Evolutionary conservation across 345 rosid genomes (phyloP).

Genomic region (Populus pruinosa): DNA sequence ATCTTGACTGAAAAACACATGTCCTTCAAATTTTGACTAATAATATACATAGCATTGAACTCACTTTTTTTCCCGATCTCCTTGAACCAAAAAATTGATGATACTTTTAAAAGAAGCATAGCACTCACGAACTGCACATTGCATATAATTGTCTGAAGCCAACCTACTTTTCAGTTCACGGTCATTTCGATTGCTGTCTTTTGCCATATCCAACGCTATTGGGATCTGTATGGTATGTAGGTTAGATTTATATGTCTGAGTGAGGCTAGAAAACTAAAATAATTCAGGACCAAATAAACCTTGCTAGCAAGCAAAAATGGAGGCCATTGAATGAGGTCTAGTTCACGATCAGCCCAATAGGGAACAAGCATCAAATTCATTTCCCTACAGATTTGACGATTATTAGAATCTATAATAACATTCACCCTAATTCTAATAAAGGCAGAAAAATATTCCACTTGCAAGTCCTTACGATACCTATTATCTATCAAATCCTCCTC

Average conservation of each 20-base stretch:
- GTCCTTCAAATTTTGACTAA: background rate
- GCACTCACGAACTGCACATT: slow-evolving; percentile 89
- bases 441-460: no score
- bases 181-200: slow-evolving; percentile 89
- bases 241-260: slow-evolving; percentile 13
- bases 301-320: slow-evolving; percentile 97
- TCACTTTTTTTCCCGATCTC: slow-evolving; percentile 60
- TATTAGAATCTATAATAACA: no score
- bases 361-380: slow-evolving; percentile 96
- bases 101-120: slow-evolving; percentile 86
- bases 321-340: slow-evolving; percentile 91
- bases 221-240: slow-evolving; percentile 56
- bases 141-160: slow-evolving; percentile 65
- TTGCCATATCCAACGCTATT: slow-evolving; percentile 98
- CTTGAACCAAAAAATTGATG: slow-evolving; percentile 73
- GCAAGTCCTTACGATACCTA: slow-evolving; percentile 34
- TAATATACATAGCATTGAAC: slow-evolving; percentile 17
- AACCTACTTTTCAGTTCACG: slow-evolving; percentile 82
- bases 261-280: background rate
- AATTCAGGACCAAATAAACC: slow-evolving; percentile 38
- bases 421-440: no score
- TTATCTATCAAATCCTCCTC: slow-evolving; percentile 93
- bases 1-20: background rate
- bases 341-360: slow-evolving; percentile 95
- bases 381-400: slow-evolving; percentile 58